Evolutionary conservation across 2,329 filamentous ascomycete species (phyloP), one percentile per base, ranked within the genome.

Genomic region (Huntiella abstrusa): DNA sequence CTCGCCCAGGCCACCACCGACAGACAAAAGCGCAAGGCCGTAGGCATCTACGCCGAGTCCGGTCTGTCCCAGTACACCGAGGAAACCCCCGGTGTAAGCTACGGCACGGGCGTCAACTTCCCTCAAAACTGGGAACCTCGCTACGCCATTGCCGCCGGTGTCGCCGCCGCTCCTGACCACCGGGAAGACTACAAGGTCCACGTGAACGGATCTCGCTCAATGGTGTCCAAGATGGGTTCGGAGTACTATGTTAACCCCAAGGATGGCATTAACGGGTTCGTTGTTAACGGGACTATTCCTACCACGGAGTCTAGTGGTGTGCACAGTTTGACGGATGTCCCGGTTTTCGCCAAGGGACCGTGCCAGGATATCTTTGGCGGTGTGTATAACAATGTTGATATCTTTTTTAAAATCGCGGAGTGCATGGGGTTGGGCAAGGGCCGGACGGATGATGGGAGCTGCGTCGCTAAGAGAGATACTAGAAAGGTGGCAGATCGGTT

Each of bases 81-180:
- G 37, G 64, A 68, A 46, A 62, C 64, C 52, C 62, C 65, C 34
- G 70, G 71, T 50, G 69, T 81, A 52, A 72, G 73, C 48, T 88
- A 88, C 66, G 71, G 70, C 54, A 81, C 82, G 16, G 79, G 80
- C 44, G 68, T 74, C 54, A 73, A 82, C 64, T 92, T 91, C 68
- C 84, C 84, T 15, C 68, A 73, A 51, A 85, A 84, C 66, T 91
- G 84, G 83, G 80, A 84, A 58, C 84, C 84, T 11, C 73, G 84
- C 32, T 91, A 88, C 63, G 80, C 81, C 49, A 74, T 92, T 43
- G 83, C 81, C 47, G 71, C 76, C 36, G 84, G 84, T 44, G 61
- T 84, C 33, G 73, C 69, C 42, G 81, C 81, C 32, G 71, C 72
- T 56, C 84, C 84, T 0, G 84, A 92, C 59, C 75, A 70, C 55